Conservation (phyloP, 345 rosid genomes). For the Toxicodendron radicans region DNA sequence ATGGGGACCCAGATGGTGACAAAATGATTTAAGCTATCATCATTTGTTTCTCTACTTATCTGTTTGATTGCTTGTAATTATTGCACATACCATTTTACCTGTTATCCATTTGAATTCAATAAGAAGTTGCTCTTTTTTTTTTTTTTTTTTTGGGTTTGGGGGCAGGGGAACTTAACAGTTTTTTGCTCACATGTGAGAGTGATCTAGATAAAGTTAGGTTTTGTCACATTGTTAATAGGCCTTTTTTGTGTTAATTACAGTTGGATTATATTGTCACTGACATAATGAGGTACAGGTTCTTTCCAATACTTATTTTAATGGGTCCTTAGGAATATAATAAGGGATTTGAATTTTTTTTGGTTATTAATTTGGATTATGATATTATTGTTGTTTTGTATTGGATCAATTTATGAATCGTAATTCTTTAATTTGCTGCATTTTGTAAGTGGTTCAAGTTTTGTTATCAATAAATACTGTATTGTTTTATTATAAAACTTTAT, state of each 20-base stretch:
- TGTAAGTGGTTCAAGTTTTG: too few relatives aligned
- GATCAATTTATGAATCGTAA: too few relatives aligned
- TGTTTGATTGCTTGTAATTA: background rate
- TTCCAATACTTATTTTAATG: background rate
- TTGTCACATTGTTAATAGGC: background rate
- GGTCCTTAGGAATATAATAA: too few relatives aligned
- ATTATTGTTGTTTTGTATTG: too few relatives aligned
- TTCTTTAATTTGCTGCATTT: too few relatives aligned
- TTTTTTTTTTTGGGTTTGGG: too few relatives aligned
- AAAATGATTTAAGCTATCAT: background rate
- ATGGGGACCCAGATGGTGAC: background rate
- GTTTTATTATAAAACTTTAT: too few relatives aligned
- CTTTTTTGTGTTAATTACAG: background rate
- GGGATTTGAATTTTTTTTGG: too few relatives aligned
- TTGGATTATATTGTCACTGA: background rate
- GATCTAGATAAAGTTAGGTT: constrained; percentile 1
- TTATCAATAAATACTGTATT: too few relatives aligned
- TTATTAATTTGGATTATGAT: too few relatives aligned
- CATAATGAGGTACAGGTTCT: background rate
- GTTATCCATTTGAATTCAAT: background rate
- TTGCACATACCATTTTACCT: background rate
- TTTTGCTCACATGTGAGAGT: constrained; percentile 2
- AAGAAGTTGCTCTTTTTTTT: background rate
- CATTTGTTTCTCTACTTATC: background rate
- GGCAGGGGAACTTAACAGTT: constrained; percentile 10